Evolutionary conservation across 2,329 filamentous ascomycete species (phyloP), one percentile per base, ranked within the genome.

Genomic region (Fusarium concolor): DNA sequence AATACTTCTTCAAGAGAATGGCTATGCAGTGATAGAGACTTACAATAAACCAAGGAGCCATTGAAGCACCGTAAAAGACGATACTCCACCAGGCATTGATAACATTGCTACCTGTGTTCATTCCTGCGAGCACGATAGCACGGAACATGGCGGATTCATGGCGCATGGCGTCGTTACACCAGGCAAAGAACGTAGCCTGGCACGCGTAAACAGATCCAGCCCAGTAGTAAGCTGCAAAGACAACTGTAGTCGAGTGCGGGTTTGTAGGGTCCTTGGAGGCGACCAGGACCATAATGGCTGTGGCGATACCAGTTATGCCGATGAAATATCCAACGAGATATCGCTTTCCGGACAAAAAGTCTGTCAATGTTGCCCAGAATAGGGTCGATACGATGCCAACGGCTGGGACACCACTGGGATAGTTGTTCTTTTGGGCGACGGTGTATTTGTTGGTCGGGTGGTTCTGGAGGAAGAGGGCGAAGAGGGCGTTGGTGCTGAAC

Each of bases 21-120:
- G 6, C 22, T 1, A 15, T 12, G 4, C 3, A 18, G 18, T 1
- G 15, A 6, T 3, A 3, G 8, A 12, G 3, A 79, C 85, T 81
- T 75, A 87, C 86, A 38, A 77, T 87, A 63, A 92, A 92, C 80
- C 85, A 86, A 0, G 90, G 90, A 5, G 90, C 90, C 76, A 87
- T 85, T 4, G 85, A 84, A 2, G 89, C 90, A 0, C 87, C 86
- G 71, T 92, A 92, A 65, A 93, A 92, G 1, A 92, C 68, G 39
- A 92, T 87, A 62, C 84, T 87, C 90, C 90, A 92, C 89, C 89
- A 92, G 0, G 89, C 87, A 71, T 92, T 92, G 8, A 92, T 82
- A 0, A 88, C 87, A 71, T 90, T 91, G 71, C 83, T 90, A 2
- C 87, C 87, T 70, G 89, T 55, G 62, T 92, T 92, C 90, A 93